Percentiles rank a stretch among this genome's conserved stretches.
Conservation (phyloP, 768 basidiomycete species). For the Hemileccinum impolitum region DNA sequence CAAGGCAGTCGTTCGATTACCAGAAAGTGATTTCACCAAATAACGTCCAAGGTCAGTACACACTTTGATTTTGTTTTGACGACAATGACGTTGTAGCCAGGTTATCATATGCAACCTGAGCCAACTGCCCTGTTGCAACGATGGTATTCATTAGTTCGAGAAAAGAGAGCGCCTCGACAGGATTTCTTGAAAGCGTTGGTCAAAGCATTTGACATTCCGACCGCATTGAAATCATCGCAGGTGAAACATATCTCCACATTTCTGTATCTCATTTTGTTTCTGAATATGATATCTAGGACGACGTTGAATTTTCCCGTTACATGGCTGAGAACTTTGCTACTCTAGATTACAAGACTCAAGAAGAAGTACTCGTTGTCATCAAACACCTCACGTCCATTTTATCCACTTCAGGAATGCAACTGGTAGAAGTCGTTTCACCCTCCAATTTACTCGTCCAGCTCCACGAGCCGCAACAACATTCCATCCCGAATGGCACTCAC, state of each 20-base stretch:
- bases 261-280: not conserved
- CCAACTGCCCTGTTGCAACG: conserved; percentile 77
- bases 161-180: conserved; percentile 81
- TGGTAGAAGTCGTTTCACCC: conserved; percentile 73
- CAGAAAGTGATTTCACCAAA: conserved; percentile 56
- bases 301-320: conserved; percentile 84
- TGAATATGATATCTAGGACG: conserved; percentile 46
- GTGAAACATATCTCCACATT: conserved; percentile 30
- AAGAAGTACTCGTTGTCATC: conserved; percentile 86
- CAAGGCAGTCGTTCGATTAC: conserved; percentile 79
- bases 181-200: conserved; percentile 85
- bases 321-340: conserved; percentile 93
- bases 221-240: conserved; percentile 54
- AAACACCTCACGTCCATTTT: conserved; percentile 71
- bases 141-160: conserved; percentile 90
- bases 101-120: conserved; percentile 59
- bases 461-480: conserved; percentile 31
- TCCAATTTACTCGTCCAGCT: conserved; percentile 65
- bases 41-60: conserved; percentile 49
- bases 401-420: conserved; percentile 77
- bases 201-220: conserved; percentile 76
- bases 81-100: conserved; percentile 33
- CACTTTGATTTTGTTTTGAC: not conserved
- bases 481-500: not conserved
- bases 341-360: conserved; percentile 93